Base-by-base conservation (phyloP, 2,329 filamentous ascomycete species). In the Penicillium sp. region DNA sequence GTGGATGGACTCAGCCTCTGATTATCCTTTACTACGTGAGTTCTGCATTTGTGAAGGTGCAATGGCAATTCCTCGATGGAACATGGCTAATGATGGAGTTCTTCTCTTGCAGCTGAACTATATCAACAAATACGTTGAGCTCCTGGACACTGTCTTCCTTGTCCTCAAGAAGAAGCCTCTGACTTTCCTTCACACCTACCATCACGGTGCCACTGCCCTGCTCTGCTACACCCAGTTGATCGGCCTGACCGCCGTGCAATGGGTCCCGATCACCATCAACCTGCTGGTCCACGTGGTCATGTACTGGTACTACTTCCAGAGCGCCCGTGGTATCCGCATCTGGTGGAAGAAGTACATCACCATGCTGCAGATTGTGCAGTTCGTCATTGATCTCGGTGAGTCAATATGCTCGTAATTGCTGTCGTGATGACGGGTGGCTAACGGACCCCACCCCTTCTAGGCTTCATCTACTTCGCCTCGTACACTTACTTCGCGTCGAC, bases 261-360 rank as follows among this genome's bases (percentile, higher is more conserved):
- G 91, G 91, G 88, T 95, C 47, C 84, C 86, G 54, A 97, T 97
- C 69, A 85, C 83, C 46, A 82, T 97, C 62, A 97, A 97, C 80
- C 76, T 97, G 66, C 83, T 82, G 55, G 91, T 97, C 47, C 91
- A 97, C 75, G 91, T 97, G 50, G 87, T 96, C 68, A 97, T 97
- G 91, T 97, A 97, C 85, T 96, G 90, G 90, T 97, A 97, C 84
- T 97, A 97, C 82, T 97, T 97, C 85, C 91, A 97, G 80, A 91
- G 88, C 66, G 90, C 91, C 47, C 90, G 91, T 61, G 93, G 93
- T 60, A 83, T 97, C 72, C 85, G 85, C 65, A 93, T 96, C 74
- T 96, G 90, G 90, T 97, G 91, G 91, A 97, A 97, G 86, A 89
- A 96, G 76, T 97, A 91, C 86, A 94, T 97, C 69, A 97, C 91